Evolutionary conservation across 2,329 filamentous ascomycete genomes (phyloP), one percentile per base, ranked within the genome.

Genomic region (Beauveria sp.): DNA sequence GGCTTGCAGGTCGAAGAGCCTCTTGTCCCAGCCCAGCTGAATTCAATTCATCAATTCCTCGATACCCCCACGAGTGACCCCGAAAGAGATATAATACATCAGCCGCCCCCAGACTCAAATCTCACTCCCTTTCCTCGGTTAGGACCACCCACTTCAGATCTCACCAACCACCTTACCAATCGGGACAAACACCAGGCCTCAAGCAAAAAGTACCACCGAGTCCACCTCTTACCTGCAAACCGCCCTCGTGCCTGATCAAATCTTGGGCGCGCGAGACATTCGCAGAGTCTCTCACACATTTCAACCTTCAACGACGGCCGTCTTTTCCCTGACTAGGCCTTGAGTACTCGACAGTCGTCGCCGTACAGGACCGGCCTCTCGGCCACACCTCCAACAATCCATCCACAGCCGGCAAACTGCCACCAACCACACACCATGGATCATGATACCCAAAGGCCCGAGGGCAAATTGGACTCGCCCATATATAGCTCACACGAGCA

Each of bases 161-260:
- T 37, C 54, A 56, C 28, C 54, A 47, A 18, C 37, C 52, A 43
- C 48, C 18, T 3, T 12, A 43, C 22, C 18, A 54, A 22, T 20
- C 37, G 54, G 54, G 54, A 48, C 54, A 37, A 48, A 47, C 28
- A 20, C 28, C 54, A 28, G 53, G n/a, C 10, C 30, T 28, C 24
- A n/a, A 4, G 24, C 41, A 14, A 55, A 47, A 44, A 59, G 55
- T 52, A 59, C 47, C 55, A 16, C 55, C 55, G 55, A 59, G 34
- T 58, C 34, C 22, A 37, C n/a, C 46, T 51, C 26, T 43, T 40
- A 22, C 47, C 30, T 37, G 30, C 37, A 12, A 54, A 40, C 26
- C 30, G 34, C 20, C 8, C 34, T 44, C 54, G 20, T 46, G 50
- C 16, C n/a, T 43, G 3, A 16, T 50, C 16, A 14, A 16, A 22